Base-by-base conservation (phyloP, 2,329 filamentous ascomycete species). In the Cordyceps pruinosa region DNA sequence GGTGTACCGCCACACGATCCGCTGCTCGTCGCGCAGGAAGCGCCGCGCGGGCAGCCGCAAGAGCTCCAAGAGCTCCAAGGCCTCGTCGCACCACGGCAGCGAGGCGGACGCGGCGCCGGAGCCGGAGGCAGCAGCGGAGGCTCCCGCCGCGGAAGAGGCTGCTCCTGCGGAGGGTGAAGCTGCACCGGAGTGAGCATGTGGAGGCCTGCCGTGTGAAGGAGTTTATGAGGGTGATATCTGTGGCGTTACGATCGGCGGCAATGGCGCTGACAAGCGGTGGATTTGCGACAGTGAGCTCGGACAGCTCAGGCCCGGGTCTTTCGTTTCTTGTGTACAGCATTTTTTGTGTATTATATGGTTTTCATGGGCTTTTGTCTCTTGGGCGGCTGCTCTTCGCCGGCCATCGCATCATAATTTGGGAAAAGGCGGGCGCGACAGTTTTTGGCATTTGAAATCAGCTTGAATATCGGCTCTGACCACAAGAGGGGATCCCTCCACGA, bases 1-100 rank as follows among this genome's bases (percentile, higher is more conserved):
- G 61, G 62, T 67, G 4, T 77, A 77, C 60, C 68, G 73, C 47
- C 57, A 59, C 21, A 73, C 75, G 3, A 68, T 76, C 44, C 67
- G 68, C 7, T 70, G 71, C 56, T 65, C 66, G 1, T 61, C 63
- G 1, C 61, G 63, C 19, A 67, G 64, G 32, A 69, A 65, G 58
- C 65, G 59, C 57, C 65, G 61, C 39, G 62, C 60, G 1, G 30
- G 65, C 26, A 67, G 66, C 46, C 66, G 61, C n/a, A 73, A 69
- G 53, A 68, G 67, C 39, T 67, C 72, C 25, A 63, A 70, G 65
- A 30, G 77, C 72, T 66, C 49, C 32, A 63, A 70, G 64, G 30
- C 52, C 10, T 45, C 49, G 1, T 57, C 54, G 19, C 48, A 57
- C 12, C 37, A 51, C 19, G 54, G 41, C 1, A 42, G 39, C 13